phyloP scores from a whole-genome alignment of 352 stramenopile genomes.

The Chrysophaeum taylorii region DNA sequence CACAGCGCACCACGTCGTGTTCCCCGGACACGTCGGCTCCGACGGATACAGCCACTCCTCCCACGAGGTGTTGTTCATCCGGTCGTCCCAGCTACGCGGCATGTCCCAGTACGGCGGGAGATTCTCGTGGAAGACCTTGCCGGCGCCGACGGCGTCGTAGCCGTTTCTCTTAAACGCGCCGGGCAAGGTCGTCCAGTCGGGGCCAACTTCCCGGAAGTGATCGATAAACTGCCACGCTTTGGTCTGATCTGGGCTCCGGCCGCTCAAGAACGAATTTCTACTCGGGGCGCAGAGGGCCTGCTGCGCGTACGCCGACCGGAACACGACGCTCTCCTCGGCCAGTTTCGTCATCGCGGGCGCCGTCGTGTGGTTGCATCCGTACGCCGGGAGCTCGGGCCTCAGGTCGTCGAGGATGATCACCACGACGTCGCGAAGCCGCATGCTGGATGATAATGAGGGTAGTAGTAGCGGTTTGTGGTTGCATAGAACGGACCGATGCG shows the following conservation, averaged over 20 bases:
- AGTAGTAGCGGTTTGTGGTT: too few relatives aligned
- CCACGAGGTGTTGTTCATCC: conserved; percentile 7
- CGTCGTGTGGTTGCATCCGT: background rate
- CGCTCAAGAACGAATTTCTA: conserved; percentile 20
- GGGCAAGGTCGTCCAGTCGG: conserved; percentile 23
- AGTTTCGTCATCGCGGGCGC: conserved; percentile 16
- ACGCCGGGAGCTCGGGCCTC: background rate
- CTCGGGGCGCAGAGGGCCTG: conserved; percentile 19
- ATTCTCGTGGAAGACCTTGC: conserved; percentile 19
- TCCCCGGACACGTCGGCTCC: background rate
- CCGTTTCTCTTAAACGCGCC: conserved; percentile 12
- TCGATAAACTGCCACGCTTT: conserved; percentile 23
- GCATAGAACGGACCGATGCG: too few relatives aligned
- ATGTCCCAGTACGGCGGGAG: conserved; percentile 12
- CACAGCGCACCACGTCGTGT: background rate
- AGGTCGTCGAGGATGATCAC: conserved; percentile 1
- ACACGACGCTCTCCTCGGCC: background rate
- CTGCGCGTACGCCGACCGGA: conserved; percentile 20
- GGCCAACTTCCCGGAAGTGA: conserved; percentile 17
- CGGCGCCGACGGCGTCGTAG: conserved; percentile 10
- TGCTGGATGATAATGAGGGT: too few relatives aligned
- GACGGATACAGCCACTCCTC: background rate
- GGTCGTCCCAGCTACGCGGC: conserved; percentile 11
- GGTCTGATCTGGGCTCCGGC: conserved; percentile 17
- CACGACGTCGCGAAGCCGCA: background rate